These are phyloP conservation scores for Chlorella sp. DNA, from an alignment of 139 green algal genomes.

Conservation along the genomic window DNA sequence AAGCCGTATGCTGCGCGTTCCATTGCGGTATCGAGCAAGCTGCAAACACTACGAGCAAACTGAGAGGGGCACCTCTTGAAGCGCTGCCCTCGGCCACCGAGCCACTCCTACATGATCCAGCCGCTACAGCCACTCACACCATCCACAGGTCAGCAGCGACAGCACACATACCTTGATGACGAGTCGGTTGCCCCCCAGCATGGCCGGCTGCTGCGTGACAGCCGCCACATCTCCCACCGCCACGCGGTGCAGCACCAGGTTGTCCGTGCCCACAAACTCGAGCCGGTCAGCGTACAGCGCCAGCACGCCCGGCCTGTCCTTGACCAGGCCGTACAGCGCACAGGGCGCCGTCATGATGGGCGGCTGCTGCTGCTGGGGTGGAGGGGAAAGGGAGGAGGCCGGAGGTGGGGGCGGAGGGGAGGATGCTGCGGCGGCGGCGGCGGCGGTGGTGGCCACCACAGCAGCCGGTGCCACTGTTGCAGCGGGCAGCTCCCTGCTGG, in stretches of 20 bases:
- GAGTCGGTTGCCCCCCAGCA: conserved; percentile 3
- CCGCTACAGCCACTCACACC: not conserved
- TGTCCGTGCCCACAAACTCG: conserved; percentile 17
- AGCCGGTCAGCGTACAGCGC: conserved; percentile 15
- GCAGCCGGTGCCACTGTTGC: not conserved
- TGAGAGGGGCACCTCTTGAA: too few relatives aligned
- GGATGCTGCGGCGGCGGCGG: not conserved
- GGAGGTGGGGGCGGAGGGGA: not conserved
- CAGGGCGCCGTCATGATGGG: conserved; percentile 14
- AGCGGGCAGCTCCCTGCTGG: too few relatives aligned
- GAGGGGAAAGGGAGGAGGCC: not conserved
- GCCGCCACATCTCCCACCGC: conserved; percentile 1
- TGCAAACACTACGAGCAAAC: not conserved
- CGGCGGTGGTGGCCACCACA: not conserved
- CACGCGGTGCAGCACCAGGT: not conserved
- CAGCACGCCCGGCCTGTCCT: conserved; percentile 19
- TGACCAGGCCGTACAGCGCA: conserved; percentile 6
- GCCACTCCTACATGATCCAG: too few relatives aligned
- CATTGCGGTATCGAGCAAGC: not conserved
- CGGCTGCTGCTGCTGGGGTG: not conserved
- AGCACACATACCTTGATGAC: too few relatives aligned
- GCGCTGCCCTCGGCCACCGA: too few relatives aligned
- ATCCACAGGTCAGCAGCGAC: too few relatives aligned
- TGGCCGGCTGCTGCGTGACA: conserved; percentile 16
- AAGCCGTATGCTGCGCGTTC: not conserved